Evolutionary conservation across 331 rosid species (phyloP), one percentile per base, ranked within the genome.

Genomic region (Acacia pycnantha): DNA sequence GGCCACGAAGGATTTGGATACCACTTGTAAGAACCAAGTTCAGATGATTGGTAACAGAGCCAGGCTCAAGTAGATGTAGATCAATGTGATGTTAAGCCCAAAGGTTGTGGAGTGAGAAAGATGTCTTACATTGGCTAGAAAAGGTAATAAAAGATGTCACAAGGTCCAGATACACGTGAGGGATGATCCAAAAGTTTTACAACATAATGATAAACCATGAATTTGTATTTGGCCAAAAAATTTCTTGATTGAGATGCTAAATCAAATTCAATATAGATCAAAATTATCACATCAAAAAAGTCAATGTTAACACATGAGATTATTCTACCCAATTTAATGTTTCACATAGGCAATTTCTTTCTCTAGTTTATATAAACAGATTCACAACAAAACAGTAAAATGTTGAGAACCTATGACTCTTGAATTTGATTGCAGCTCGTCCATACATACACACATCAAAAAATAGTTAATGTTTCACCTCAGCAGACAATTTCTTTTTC

Each of bases 111-210:
- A n/a, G n/a, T 33, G 35, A 2, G 35, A 33, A 2, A 33, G 35
- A 33, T 33, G 35, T 33, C 35, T 4, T 33, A 33, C 35, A 33
- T 33, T 4, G 4, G 4, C 4, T 33, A 3, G 35, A 4, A 33
- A 33, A 3, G 35, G 4, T n/a, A 33, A 33, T 4, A 33, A 33
- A 33, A 33, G 35, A 33, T 33, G 35, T 33, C 35, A 33, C 3
- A 33, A 33, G n/a, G n/a, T n/a, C n/a, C n/a, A n/a, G n/a, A n/a
- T n/a, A n/a, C n/a, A n/a, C n/a, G 2, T 1, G 31, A 29, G 31
- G 40, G 6, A 7, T 5, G 7, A 35, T 95, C 97, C 91, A 95
- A 81, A 77, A 92, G 88, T 58, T 90, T 93, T 58, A 92, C 96
- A 75, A 95, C 92, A 73, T 92, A 90, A 11, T 91, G 91, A 35